These are phyloP conservation scores for Starmerella tilneyi DNA, from an alignment of 805 yeast species.

Conservation along the genomic window DNA sequence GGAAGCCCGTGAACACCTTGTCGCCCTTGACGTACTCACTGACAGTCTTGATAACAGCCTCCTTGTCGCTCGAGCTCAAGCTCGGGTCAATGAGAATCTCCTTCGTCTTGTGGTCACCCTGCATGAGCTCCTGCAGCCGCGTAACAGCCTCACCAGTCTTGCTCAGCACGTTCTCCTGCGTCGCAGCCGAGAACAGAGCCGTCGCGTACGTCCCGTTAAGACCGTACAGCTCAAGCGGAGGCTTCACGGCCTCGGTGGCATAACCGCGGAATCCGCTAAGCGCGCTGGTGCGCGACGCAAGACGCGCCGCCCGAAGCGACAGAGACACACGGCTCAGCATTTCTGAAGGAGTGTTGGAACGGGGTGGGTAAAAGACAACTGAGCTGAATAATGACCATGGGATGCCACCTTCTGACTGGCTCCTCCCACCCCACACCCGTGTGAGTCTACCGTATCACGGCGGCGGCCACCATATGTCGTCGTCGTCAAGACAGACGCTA, in stretches of 20 bases:
- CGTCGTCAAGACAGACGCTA: not conserved
- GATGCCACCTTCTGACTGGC: constrained; percentile 16
- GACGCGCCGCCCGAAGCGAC: constrained; percentile 18
- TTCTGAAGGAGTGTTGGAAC: not conserved
- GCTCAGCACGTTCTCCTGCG: constrained; percentile 66
- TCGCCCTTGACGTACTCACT: constrained; percentile 44
- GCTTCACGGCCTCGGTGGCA: constrained; percentile 56
- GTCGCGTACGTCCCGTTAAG: constrained; percentile 95
- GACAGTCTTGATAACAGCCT: constrained; percentile 54
- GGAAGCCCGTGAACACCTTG: constrained; percentile 64
- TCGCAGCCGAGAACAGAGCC: constrained; percentile 86
- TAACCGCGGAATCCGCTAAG: constrained; percentile 20
- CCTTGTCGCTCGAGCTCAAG: constrained; percentile 63
- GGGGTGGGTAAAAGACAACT: constrained; percentile 1
- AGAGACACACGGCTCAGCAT: constrained; percentile 21
- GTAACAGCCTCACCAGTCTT: constrained; percentile 56
- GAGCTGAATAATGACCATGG: constrained; percentile 13
- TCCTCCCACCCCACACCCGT: not conserved
- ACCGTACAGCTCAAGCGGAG: constrained; percentile 90
- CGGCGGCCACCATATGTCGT: too few relatives aligned
- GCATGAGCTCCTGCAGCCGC: constrained; percentile 45
- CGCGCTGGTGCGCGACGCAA: constrained; percentile 15
- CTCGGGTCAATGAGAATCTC: constrained; percentile 72
- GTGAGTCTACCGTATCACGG: not conserved
- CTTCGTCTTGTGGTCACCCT: constrained; percentile 52